Evolutionary conservation across 2,329 filamentous ascomycete genomes (phyloP).

Genomic region (Paraphaeosphaeria sporulosa): DNA sequence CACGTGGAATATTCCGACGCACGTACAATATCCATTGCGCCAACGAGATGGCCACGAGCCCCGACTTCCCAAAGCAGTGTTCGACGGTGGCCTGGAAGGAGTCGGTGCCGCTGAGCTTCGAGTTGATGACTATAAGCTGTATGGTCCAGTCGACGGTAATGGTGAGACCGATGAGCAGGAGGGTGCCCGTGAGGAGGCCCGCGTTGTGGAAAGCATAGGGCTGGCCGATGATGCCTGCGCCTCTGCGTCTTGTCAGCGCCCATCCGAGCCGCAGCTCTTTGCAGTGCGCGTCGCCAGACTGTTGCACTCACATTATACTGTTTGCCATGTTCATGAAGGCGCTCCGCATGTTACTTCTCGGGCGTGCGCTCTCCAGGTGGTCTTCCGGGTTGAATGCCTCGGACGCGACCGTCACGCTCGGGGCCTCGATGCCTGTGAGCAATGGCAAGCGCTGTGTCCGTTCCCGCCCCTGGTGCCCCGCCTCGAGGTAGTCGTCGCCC

Average conservation of each 20-base stretch:
- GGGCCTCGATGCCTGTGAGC: conserved; percentile 83
- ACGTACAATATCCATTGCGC: conserved; percentile 91
- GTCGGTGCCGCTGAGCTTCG: conserved; percentile 90
- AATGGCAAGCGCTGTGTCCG: conserved; percentile 69
- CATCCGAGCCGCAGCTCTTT: fast-evolving
- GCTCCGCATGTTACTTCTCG: conserved; percentile 83
- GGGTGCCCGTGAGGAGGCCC: conserved; percentile 79
- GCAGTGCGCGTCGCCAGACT: not conserved
- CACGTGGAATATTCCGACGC: not conserved
- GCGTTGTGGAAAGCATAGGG: conserved; percentile 96
- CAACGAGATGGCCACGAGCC: conserved; percentile 86
- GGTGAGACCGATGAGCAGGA: conserved; percentile 81
- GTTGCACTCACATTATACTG: conserved; percentile 75
- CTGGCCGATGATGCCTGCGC: conserved; percentile 76
- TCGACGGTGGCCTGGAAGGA: conserved; percentile 97
- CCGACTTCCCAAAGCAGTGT: conserved; percentile 88
- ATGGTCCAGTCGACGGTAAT: conserved; percentile 97
- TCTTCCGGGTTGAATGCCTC: conserved; percentile 65
- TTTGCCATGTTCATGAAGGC: conserved; percentile 99
- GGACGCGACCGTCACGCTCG: conserved; percentile 74
- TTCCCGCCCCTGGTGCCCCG: conserved; percentile 49
- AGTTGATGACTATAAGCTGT: conserved; percentile 94
- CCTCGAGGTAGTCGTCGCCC: conserved; percentile 67
- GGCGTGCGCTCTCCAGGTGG: conserved; percentile 68
- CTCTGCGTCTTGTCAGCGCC: conserved; percentile 47